Evolutionary conservation across 306 rosid species (phyloP).

Genomic region (Luffa aegyptiaca): DNA sequence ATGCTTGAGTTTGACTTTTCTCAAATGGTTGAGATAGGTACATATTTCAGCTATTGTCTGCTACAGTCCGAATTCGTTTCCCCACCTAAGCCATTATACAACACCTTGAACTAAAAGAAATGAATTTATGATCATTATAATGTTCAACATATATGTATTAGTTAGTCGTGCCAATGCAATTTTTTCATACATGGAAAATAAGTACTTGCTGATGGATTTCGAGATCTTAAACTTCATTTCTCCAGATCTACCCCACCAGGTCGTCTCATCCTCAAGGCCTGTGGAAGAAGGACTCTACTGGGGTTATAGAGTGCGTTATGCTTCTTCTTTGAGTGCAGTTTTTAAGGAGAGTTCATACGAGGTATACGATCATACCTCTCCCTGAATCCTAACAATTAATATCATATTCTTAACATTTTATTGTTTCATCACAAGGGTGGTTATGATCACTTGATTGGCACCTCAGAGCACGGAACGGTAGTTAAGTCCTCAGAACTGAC

Average conservation of each 20-base stretch:
- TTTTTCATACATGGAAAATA: background rate
- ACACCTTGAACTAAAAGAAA: background rate
- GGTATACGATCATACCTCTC: conserved; percentile 29
- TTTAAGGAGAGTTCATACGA: conserved; percentile 49
- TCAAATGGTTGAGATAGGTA: background rate
- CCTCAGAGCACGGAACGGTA: conserved; percentile 87
- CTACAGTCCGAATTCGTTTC: background rate
- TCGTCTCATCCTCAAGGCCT: conserved; percentile 67
- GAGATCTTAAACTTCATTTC: conserved; percentile 18
- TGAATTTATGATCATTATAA: background rate
- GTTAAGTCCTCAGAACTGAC: conserved; percentile 60
- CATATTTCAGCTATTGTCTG: background rate
- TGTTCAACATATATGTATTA: conserved; percentile 1
- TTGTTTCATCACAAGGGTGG: conserved; percentile 59
- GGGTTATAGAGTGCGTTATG: conserved; percentile 96
- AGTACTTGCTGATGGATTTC: background rate
- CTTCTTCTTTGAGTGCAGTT: conserved; percentile 61
- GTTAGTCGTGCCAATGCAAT: background rate
- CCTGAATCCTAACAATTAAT: background rate
- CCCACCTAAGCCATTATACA: background rate
- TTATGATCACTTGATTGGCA: conserved; percentile 77
- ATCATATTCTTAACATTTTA: background rate
- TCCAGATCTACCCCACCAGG: conserved; percentile 48
- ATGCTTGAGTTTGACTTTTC: background rate
- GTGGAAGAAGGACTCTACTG: conserved; percentile 81